These are phyloP conservation scores for Cytospora mali DNA, from an alignment of 2,329 filamentous ascomycete species.

Conservation along the genomic window DNA sequence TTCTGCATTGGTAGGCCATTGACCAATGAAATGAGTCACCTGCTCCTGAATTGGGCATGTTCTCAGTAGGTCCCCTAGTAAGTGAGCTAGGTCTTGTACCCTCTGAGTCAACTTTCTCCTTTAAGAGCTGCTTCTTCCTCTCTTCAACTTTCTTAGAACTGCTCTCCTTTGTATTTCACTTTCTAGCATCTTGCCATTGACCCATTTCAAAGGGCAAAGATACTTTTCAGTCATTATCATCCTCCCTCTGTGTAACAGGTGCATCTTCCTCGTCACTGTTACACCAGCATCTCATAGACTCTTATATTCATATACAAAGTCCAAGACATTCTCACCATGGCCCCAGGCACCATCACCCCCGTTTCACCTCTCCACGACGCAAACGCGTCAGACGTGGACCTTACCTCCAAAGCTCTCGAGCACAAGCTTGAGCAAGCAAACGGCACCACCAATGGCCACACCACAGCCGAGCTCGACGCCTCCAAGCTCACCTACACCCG, in stretches of 20 bases:
- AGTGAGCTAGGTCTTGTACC: neutral
- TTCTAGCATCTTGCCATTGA: neutral
- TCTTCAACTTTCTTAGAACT: conserved; percentile 3
- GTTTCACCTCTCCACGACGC: conserved; percentile 40
- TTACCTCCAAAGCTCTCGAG: conserved; percentile 55
- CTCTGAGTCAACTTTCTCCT: conserved; percentile 5
- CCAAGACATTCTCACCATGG: conserved; percentile 30
- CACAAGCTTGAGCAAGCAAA: conserved; percentile 47
- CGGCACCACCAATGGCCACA: conserved; percentile 33
- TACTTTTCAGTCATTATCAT: neutral
- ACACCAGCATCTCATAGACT: neutral
- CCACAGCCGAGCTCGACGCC: conserved; percentile 59
- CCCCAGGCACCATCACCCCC: conserved; percentile 35
- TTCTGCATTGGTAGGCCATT: conserved; percentile 25
- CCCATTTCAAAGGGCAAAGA: neutral
- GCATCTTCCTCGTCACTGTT: neutral
- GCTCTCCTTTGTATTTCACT: conserved; percentile 1
- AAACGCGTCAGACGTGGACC: conserved; percentile 51
- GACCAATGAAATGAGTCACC: conserved; percentile 33
- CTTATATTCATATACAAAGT: neutral
- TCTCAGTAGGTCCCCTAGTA: neutral
- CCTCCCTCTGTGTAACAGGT: neutral
- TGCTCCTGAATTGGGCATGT: conserved; percentile 15
- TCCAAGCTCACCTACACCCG: conserved; percentile 61
- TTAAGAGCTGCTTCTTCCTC: conserved; percentile 9